phyloP scores from a whole-genome alignment of 495 filamentous ascomycete species.

The Chaetomium cochliodes region DNA sequence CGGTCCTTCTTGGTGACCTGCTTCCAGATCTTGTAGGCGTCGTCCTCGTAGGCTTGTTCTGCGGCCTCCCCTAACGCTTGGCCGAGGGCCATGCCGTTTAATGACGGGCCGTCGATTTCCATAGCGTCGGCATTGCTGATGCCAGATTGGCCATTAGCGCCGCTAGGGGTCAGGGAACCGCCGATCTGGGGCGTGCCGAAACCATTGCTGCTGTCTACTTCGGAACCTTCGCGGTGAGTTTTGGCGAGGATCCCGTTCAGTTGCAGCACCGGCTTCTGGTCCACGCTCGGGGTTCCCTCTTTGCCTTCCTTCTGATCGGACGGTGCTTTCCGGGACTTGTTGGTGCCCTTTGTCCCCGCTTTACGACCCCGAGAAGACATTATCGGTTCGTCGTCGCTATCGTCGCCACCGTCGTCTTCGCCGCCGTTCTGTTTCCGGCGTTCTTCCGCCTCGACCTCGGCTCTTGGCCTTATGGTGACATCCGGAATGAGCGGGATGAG shows the following conservation, averaged over 20 bases:
- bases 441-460: conserved; percentile 96
- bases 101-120: conserved; percentile 72
- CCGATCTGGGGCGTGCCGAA: conserved; percentile 79
- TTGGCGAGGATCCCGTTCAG: conserved; percentile 53
- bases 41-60: conserved; percentile 64
- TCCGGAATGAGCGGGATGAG: conserved; percentile 93
- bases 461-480: conserved; percentile 81
- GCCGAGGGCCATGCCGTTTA: conserved; percentile 58
- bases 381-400: conserved; percentile 97
- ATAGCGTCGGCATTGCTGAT: conserved; percentile 74
- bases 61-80: conserved; percentile 54
- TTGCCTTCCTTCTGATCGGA: conserved; percentile 73
- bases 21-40: conserved; percentile 97
- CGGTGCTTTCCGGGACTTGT: conserved; percentile 76
- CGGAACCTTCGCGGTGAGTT: conserved; percentile 50
- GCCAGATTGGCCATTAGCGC: conserved; percentile 64
- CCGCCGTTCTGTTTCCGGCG: conserved; percentile 71
- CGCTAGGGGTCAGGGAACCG: conserved; percentile 73
- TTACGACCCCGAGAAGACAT: conserved; percentile 95
- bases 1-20: conserved; percentile 96
- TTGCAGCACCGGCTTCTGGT: conserved; percentile 58
- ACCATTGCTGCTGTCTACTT: conserved; percentile 71
- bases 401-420: conserved; percentile 79
- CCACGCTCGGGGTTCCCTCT: conserved; percentile 74
- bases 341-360: conserved; percentile 72